Percentiles rank a stretch among this genome's conserved stretches.
phyloP scores from a whole-genome alignment of 2,329 filamentous ascomycete species.

The Pseudogymnoascus pannorum region DNA sequence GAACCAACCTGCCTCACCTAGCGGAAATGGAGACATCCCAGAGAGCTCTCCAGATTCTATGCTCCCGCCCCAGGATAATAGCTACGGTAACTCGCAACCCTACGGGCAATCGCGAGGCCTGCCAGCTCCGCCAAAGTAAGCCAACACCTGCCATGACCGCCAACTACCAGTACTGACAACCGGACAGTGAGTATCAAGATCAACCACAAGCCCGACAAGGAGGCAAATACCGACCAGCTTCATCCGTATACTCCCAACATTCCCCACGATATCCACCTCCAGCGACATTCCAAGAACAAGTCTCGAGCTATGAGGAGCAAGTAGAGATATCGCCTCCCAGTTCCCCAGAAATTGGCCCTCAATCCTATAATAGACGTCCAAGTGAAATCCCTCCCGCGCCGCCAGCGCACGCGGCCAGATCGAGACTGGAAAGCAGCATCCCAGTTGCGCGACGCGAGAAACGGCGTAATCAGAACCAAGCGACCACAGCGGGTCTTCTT shows the following conservation, averaged over 20 bases:
- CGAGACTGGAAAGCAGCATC: constrained; percentile 24
- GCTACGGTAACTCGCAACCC: constrained; percentile 16
- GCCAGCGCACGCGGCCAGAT: constrained; percentile 11
- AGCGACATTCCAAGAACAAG: constrained; percentile 13
- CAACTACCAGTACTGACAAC: neutral
- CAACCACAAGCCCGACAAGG: constrained; percentile 20
- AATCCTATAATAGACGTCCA: neutral
- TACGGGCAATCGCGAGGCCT: constrained; percentile 26
- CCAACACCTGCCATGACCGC: neutral
- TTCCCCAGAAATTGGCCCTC: constrained; percentile 27
- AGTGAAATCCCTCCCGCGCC: neutral
- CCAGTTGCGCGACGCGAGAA: constrained; percentile 27
- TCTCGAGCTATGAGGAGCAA: constrained; percentile 15
- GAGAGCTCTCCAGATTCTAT: neutral
- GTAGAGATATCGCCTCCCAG: constrained; percentile 38
- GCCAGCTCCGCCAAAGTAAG: constrained; percentile 34
- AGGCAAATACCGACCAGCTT: constrained; percentile 39
- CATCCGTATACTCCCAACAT: constrained; percentile 55
- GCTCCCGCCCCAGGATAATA: neutral
- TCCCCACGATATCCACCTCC: constrained; percentile 31
- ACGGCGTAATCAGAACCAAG: constrained; percentile 22
- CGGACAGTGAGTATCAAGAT: constrained; percentile 14
- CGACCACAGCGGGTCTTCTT: constrained; percentile 11
- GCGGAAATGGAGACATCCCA: neutral
- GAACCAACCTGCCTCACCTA: neutral